A percentile compares a stretch with the other conserved stretches of the same genome.
phyloP scores from a whole-genome alignment of 495 filamentous ascomycete genomes.

The Hypoxylon crocopeplum region DNA sequence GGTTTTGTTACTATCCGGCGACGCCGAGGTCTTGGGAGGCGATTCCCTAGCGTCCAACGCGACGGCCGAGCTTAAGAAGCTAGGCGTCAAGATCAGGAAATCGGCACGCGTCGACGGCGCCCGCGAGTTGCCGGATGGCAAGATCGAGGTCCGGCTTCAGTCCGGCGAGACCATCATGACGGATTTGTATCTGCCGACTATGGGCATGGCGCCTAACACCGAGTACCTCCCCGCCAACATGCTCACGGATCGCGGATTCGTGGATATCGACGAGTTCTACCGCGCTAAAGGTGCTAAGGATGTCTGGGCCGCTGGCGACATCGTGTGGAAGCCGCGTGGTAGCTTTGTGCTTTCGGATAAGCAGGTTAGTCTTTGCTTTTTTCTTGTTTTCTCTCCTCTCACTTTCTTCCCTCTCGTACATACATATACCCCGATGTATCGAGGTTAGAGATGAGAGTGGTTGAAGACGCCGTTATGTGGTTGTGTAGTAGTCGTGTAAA shows the following conservation, averaged over 20 bases:
- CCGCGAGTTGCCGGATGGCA: slow-evolving; percentile 35
- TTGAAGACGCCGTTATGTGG: too few relatives aligned
- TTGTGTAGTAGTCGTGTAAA: too few relatives aligned
- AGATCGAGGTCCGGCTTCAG: slow-evolving; percentile 47
- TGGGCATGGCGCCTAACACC: slow-evolving; percentile 66
- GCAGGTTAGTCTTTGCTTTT: slow-evolving; percentile 45
- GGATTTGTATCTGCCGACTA: slow-evolving; percentile 70
- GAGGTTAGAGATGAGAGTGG: not conserved
- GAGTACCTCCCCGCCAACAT: slow-evolving; percentile 60
- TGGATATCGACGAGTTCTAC: slow-evolving; percentile 63
- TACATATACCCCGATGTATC: not conserved
- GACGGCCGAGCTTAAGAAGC: slow-evolving; percentile 52
- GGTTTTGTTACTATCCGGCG: slow-evolving; percentile 56
- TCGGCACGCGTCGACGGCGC: slow-evolving; percentile 44
- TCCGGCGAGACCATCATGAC: slow-evolving; percentile 51
- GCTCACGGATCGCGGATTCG: slow-evolving; percentile 58
- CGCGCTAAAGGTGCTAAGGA: slow-evolving; percentile 51
- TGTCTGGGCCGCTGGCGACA: slow-evolving; percentile 63
- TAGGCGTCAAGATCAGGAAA: slow-evolving; percentile 57
- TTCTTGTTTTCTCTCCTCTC: not conserved
- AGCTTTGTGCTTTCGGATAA: slow-evolving; percentile 56
- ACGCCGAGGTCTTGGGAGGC: slow-evolving; percentile 48
- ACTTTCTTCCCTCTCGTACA: not conserved
- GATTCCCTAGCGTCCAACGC: slow-evolving; percentile 44
- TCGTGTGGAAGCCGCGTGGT: slow-evolving; percentile 53